Percentiles rank a stretch among this genome's conserved stretches.
Conservation (phyloP, 2,329 filamentous ascomycete genomes). For the Claviceps humidiphila region DNA sequence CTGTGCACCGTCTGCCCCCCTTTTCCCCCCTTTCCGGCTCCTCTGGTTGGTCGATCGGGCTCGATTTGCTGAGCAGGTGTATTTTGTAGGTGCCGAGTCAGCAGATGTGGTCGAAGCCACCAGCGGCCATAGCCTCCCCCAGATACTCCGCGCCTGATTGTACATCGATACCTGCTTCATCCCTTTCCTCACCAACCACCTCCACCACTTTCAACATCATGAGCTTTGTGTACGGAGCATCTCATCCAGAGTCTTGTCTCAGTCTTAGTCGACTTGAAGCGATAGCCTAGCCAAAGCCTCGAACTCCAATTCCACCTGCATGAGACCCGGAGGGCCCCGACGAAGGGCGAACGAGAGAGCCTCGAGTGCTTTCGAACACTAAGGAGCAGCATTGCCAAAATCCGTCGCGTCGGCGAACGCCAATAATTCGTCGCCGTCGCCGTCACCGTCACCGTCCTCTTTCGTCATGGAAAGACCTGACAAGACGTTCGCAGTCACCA, state of each 20-base stretch:
- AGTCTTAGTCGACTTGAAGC: constrained; percentile 19
- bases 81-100: neutral
- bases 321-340: constrained; percentile 10
- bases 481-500: constrained; percentile 14
- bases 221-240: constrained; percentile 14
- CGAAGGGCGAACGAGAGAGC: constrained; percentile 12
- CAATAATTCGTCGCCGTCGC: constrained; percentile 6
- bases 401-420: constrained; percentile 4
- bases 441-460: constrained; percentile 7
- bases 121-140: neutral
- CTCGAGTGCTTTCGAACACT: constrained; percentile 8
- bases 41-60: too few relatives aligned
- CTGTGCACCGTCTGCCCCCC: too few relatives aligned
- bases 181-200: neutral
- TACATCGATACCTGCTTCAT: neutral
- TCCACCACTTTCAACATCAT: constrained; percentile 15
- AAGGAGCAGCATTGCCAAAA: constrained; percentile 1
- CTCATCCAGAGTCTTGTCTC: constrained; percentile 8
- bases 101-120: neutral
- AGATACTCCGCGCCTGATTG: neutral
- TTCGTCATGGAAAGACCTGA: constrained; percentile 23
- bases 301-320: neutral
- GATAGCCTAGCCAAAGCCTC: neutral
- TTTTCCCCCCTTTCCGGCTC: too few relatives aligned
- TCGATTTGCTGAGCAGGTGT: too few relatives aligned